Percentiles rank a stretch among this genome's conserved stretches.
These are phyloP conservation scores for Malus asiatica DNA, from an alignment of 306 rosid genomes.

Conservation along the genomic window DNA sequence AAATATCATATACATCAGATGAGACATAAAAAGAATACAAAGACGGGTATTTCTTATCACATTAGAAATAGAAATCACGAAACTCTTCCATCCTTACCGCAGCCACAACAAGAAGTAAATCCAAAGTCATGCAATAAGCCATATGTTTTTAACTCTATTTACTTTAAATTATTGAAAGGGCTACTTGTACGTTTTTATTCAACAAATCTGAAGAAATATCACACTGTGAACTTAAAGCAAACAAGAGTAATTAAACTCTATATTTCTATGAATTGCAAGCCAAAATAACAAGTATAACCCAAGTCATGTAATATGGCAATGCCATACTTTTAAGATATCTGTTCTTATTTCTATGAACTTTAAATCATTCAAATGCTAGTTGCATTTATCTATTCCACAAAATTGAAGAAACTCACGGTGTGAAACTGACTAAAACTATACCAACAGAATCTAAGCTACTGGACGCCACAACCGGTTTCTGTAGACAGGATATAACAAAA, in stretches of 20 bases:
- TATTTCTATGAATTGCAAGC: no score
- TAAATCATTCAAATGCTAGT: neutral
- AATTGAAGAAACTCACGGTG: neutral
- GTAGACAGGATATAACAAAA: neutral
- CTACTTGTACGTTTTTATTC: neutral
- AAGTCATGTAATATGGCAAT: neutral
- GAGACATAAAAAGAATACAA: neutral
- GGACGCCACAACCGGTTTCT: neutral
- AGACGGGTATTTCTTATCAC: neutral
- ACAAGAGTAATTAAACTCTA: neutral
- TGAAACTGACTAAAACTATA: neutral
- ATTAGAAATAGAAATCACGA: neutral
- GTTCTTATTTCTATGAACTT: neutral
- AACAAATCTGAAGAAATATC: neutral
- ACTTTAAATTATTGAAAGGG: neutral
- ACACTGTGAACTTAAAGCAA: neutral
- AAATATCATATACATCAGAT: conserved; percentile 22
- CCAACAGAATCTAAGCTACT: neutral
- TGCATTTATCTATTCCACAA: neutral
- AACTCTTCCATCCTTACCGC: neutral
- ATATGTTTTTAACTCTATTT: neutral
- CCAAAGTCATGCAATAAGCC: neutral
- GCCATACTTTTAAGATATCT: no score
- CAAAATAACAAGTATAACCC: neutral
- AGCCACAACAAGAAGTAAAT: neutral